Conservation (phyloP, 2,329 filamentous ascomycete genomes). For the Botryotinia globosa region DNA sequence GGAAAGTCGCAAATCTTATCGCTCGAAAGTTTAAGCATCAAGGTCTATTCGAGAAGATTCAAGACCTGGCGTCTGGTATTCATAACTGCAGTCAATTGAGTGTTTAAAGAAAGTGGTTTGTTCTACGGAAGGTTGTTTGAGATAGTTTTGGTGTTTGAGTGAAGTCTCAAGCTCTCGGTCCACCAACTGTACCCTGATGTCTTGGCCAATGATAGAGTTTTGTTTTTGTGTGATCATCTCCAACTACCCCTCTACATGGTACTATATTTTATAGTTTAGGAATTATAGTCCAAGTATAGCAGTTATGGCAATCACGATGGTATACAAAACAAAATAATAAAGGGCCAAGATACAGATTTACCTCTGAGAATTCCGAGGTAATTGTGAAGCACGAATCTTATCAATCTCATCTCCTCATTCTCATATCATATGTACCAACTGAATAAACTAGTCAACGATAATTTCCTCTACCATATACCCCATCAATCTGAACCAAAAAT, state of each 20-base stretch:
- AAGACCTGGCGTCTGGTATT: background rate
- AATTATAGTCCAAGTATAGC: background rate
- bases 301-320: conserved; percentile 9
- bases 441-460: conserved; percentile 4
- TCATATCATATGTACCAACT: conserved; percentile 5
- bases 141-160: conserved; percentile 15
- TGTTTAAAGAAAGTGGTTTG: background rate
- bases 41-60: background rate
- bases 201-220: conserved; percentile 19
- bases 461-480: background rate
- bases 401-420: conserved; percentile 1
- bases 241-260: background rate
- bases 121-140: background rate
- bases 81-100: conserved; percentile 4
- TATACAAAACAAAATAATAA: background rate
- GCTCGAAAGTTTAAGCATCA: background rate
- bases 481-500: conserved; percentile 8
- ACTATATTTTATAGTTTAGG: background rate
- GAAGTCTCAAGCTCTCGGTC: conserved; percentile 16
- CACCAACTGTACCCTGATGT: conserved; percentile 10
- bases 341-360: background rate
- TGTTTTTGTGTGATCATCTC: background rate
- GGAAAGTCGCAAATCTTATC: conserved; percentile 4
- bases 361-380: background rate
- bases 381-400: background rate